Percentiles rank a stretch among this genome's conserved stretches.
Conservation (phyloP, 345 rosid species). For the Euphorbia peplus region DNA sequence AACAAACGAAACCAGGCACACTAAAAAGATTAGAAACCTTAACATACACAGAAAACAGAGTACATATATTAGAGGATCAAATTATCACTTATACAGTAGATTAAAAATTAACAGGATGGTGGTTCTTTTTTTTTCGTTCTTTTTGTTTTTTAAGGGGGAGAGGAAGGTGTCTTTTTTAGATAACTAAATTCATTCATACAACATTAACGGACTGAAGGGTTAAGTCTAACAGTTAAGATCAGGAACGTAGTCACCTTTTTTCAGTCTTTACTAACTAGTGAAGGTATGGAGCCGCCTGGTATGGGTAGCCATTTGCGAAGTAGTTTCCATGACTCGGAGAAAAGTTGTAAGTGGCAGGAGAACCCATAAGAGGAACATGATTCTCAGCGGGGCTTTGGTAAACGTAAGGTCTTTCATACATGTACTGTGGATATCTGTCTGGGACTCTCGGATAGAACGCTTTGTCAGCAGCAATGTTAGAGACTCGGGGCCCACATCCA, state of each 20-base stretch:
- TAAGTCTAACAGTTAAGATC: constrained; percentile 68
- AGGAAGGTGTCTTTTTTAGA: constrained; percentile 18
- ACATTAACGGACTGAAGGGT: constrained; percentile 42
- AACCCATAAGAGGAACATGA: constrained; percentile 49
- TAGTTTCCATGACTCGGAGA: constrained; percentile 78
- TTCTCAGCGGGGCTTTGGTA: constrained; percentile 57
- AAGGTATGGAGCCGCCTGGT: constrained; percentile 76
- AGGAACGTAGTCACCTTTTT: constrained; percentile 49
- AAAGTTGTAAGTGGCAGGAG: constrained; percentile 64
- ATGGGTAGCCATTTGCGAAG: constrained; percentile 91
- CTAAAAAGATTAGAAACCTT: background rate
- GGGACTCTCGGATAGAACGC: constrained; percentile 61
- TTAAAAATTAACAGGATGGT: constrained; percentile 42
- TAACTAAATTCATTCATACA: constrained; percentile 69
- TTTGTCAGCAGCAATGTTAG: constrained; percentile 42
- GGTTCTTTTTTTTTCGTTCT: constrained; percentile 13
- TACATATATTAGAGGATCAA: constrained; percentile 55
- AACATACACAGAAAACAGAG: constrained; percentile 41
- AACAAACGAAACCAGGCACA: background rate
- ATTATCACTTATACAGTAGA: constrained; percentile 45
- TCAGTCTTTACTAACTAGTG: constrained; percentile 50
- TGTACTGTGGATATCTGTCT: constrained; percentile 73
- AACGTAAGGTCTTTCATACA: constrained; percentile 75
- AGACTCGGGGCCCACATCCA: constrained; percentile 60
- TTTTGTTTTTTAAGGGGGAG: background rate